Evolutionary conservation across 2,329 filamentous ascomycete species (phyloP), one percentile per base, ranked within the genome.

Genomic region (Talaromyces sp.): DNA sequence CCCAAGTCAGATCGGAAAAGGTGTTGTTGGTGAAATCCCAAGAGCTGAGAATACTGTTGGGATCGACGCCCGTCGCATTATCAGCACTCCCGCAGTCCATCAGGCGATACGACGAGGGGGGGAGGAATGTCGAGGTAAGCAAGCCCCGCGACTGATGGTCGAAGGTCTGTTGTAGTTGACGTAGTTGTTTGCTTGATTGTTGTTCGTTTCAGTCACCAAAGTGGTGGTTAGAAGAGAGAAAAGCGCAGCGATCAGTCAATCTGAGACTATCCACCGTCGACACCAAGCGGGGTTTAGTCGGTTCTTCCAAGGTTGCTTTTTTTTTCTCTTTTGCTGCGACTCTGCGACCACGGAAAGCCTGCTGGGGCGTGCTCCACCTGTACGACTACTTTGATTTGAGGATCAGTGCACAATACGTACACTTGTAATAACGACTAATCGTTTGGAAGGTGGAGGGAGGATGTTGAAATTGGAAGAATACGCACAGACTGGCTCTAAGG

Each of bases 31-130:
- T 56, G 38, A 64, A 72, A 72, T 78, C 76, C 75, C 77, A 79
- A 63, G 74, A 75, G 67, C 77, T 75, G 63, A 79, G 71, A 54
- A 78, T 51, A 47, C n/a, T 77, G 70, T 78, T 78, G 74, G 77
- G 75, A 76, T 79, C 76, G 61, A 78, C 75, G 72, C 76, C 76
- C 45, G 76, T 72, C 73, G 74, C 72, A 64, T 73, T 73, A 62
- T 72, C 73, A 70, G 74, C 67, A 70, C 69, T 65, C 51, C 61
- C 61, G 38, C 61, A 58, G 61, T 63, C 61, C 61, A 63, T 63
- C 61, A 58, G 53, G 61, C 40, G 61, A 56, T 25, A 25, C 47
- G 59, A 36, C 59, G 59, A 31, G 49, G 13, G 40, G 58, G 19
- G 25, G 25, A 51, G 38, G 58, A 49, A 60, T 34, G 59, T 51